Evolutionary conservation across 1,139 yeast species (phyloP).

Genomic region (Hansenula lynferdii): DNA sequence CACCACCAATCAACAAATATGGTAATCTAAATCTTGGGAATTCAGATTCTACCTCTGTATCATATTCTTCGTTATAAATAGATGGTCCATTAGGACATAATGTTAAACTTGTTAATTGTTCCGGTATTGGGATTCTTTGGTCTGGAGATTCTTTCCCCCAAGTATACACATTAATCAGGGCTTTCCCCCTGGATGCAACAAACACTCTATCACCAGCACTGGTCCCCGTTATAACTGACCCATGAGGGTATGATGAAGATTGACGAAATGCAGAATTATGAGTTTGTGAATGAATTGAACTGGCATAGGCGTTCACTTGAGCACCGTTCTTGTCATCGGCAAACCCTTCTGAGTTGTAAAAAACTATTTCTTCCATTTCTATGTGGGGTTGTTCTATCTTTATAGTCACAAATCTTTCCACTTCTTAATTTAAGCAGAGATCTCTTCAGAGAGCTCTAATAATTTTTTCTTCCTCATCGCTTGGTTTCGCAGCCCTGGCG

Average conservation of each 20-base stretch:
- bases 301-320: constrained; percentile 43
- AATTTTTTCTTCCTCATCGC: constrained; percentile 3
- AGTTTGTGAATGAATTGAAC: constrained; percentile 45
- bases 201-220: constrained; percentile 43
- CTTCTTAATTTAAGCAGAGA: too few relatives aligned
- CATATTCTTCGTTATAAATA: constrained; percentile 10
- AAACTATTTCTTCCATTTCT: constrained; percentile 58
- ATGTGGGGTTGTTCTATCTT: background rate
- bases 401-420: too few relatives aligned
- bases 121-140: constrained; percentile 85
- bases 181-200: constrained; percentile 63
- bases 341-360: constrained; percentile 48
- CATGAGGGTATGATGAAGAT: constrained; percentile 39
- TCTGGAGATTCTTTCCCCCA: constrained; percentile 79
- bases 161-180: constrained; percentile 68
- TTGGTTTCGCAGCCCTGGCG: background rate
- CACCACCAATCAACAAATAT: constrained; percentile 71
- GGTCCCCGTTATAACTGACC: constrained; percentile 38
- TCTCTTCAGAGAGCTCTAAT: too few relatives aligned
- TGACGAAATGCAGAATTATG: constrained; percentile 50
- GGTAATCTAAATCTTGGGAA: constrained; percentile 42
- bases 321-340: constrained; percentile 38
- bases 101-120: constrained; percentile 58
- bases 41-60: constrained; percentile 12
- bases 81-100: constrained; percentile 33